Evolutionary conservation across 2,329 filamentous ascomycete species (phyloP).

Genomic region (Talaromyces sp.): DNA sequence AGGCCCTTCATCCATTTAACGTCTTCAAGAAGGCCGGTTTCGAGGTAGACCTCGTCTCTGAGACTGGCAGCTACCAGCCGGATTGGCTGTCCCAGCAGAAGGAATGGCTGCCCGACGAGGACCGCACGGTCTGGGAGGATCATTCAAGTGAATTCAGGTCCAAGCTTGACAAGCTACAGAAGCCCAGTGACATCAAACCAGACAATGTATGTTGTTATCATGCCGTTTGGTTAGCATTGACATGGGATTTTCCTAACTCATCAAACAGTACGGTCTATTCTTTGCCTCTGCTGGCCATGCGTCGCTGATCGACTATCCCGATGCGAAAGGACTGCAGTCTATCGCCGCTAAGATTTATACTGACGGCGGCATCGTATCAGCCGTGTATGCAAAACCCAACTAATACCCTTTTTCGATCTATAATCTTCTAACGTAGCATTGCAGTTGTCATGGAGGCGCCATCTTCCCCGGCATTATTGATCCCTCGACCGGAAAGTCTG

Average conservation of each 20-base stretch:
- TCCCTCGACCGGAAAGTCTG: conserved; percentile 26
- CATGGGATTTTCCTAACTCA: too few relatives aligned
- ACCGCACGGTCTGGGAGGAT: conserved; percentile 31
- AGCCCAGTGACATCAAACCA: too few relatives aligned
- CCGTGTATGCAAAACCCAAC: too few relatives aligned
- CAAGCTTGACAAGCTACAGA: conserved; percentile 30
- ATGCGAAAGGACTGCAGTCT: conserved; percentile 26
- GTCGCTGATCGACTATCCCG: conserved; percentile 38
- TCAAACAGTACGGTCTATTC: conserved; percentile 38
- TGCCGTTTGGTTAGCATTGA: too few relatives aligned
- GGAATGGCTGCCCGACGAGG: conserved; percentile 31
- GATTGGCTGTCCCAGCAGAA: conserved; percentile 31
- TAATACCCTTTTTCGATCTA: too few relatives aligned
- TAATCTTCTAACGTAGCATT: too few relatives aligned
- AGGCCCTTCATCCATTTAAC: conserved; percentile 12
- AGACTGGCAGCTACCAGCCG: conserved; percentile 35
- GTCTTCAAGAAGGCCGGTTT: conserved; percentile 27
- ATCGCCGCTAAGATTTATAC: conserved; percentile 27
- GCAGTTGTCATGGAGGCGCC: conserved; percentile 36
- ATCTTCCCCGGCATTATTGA: conserved; percentile 36
- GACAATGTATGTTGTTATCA: too few relatives aligned
- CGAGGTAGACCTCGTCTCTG: conserved; percentile 39
- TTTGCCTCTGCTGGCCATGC: conserved; percentile 40
- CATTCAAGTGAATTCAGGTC: conserved; percentile 27
- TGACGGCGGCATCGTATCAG: conserved; percentile 29